Base-by-base conservation (phyloP, 805 yeast species). In the Zygotorulaspora danielsina region DNA sequence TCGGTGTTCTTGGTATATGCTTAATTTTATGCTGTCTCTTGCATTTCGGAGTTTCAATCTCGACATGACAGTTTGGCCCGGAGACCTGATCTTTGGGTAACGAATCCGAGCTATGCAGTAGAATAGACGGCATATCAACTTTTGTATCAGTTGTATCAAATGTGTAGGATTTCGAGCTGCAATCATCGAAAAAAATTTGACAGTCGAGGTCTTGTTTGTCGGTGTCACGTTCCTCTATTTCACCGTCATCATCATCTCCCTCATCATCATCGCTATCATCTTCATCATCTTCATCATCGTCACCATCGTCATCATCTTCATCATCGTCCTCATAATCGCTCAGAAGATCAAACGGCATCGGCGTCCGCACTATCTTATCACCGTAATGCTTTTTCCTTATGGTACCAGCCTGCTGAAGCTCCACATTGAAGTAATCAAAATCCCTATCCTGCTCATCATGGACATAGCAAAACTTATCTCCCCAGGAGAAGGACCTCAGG, bases 1-100 rank as follows among this genome's bases (percentile, higher is more conserved):
- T 42, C 7, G 55, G 54, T 6, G 57, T 49, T 33, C 46, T 49
- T 5, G 51, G 53, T 8, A 46, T 32, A 15, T 33, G 5, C 18
- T 8, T 12, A 12, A 3, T 15, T 32, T 30, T 36, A n/a, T 31
- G 41, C 5, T 26, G 45, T 17, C 38, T 30, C 21, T 28, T 35
- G 28, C 22, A 33, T 21, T 15, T 27, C 32, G 53, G 41, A 12
- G 41, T 36, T 22, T 32, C 39, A 15, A 34, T 45, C 16, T 36
- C 37, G 13, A 38, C 37, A 20, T 33, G 48, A 27, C 39, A 16
- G 11, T 15, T 38, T 29, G 28, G 18, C 28, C 32, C 36, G n/a
- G 27, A 21, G 15, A 17, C 10, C 12, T 17, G 24, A 27, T 27
- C 18, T 8, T 27, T 4, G 18, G 18, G 10, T 12, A 27, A 8